Evolutionary conservation across 140 eudicot genomes (phyloP).

Genomic region (Cichorium intybus): DNA sequence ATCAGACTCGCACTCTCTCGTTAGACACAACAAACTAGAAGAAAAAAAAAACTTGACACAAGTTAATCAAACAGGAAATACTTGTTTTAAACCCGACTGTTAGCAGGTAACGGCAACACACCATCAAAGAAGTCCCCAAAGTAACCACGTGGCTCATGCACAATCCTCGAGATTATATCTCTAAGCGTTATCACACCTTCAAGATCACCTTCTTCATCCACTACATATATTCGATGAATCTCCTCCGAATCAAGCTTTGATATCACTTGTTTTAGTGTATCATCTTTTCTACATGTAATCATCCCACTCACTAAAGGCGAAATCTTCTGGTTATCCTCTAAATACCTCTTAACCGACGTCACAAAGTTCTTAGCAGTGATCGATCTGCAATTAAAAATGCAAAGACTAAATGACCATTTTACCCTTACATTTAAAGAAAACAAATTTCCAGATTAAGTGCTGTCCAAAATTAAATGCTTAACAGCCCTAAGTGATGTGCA

Average conservation of each 20-base stretch:
- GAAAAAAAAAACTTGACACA: background rate
- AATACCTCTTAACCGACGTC: constrained; percentile 64
- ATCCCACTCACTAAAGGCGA: constrained; percentile 52
- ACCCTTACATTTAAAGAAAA: no score
- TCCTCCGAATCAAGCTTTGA: constrained; percentile 62
- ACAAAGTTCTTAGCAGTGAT: constrained; percentile 85
- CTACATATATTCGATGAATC: constrained; percentile 86
- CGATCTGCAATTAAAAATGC: constrained; percentile 45
- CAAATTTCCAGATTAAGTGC: no score
- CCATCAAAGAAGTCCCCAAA: constrained; percentile 97
- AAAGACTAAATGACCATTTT: no score
- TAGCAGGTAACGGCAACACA: constrained; percentile 70
- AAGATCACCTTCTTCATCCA: constrained; percentile 62
- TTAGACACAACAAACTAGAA: background rate
- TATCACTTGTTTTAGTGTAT: constrained; percentile 65
- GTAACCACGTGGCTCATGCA: constrained; percentile 92
- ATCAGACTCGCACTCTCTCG: constrained; percentile 3
- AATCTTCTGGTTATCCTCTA: constrained; percentile 44
- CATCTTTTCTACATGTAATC: constrained; percentile 67
- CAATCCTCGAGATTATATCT: constrained; percentile 89
- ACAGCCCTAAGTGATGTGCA: no score
- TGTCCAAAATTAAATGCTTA: no score
- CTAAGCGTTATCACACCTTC: constrained; percentile 84
- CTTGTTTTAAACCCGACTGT: constrained; percentile 65
- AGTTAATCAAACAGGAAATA: constrained; percentile 4